These are phyloP conservation scores for Phialophora chinensis DNA, from an alignment of 2,329 filamentous ascomycete genomes.

Conservation along the genomic window DNA sequence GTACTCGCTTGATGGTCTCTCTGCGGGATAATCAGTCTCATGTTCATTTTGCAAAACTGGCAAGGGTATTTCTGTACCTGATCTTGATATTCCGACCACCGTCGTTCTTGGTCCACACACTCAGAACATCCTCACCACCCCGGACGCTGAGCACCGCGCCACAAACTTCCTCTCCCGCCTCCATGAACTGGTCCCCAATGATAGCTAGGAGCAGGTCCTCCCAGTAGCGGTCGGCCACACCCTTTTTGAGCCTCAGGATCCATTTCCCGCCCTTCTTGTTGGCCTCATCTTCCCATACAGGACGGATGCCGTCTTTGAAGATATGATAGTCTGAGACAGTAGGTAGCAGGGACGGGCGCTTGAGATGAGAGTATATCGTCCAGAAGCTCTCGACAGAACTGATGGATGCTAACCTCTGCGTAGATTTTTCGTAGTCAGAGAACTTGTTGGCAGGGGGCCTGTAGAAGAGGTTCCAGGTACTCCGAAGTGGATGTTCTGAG, in stretches of 20 bases:
- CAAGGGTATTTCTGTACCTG: slow-evolving; percentile 64
- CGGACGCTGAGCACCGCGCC: slow-evolving; percentile 92
- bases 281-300: slow-evolving; percentile 98
- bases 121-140: slow-evolving; percentile 95
- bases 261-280: slow-evolving; percentile 97
- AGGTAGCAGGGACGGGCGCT: slow-evolving; percentile 83
- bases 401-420: slow-evolving; percentile 82
- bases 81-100: slow-evolving; percentile 95
- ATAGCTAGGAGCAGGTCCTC: slow-evolving; percentile 90
- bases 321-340: slow-evolving; percentile 97
- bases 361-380: slow-evolving; percentile 84
- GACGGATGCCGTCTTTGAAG: slow-evolving; percentile 93
- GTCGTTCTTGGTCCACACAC: slow-evolving; percentile 95
- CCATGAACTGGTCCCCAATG: slow-evolving; percentile 90
- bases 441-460: slow-evolving; percentile 88
- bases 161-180: slow-evolving; percentile 92
- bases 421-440: slow-evolving; percentile 97
- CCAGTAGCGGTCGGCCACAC: slow-evolving; percentile 95
- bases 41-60: background rate
- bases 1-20: slow-evolving; percentile 90
- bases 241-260: slow-evolving; percentile 96
- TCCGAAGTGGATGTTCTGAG: slow-evolving; percentile 69
- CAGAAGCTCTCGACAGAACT: slow-evolving; percentile 89
- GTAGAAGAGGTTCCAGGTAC: slow-evolving; percentile 97
- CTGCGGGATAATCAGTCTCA: slow-evolving; percentile 55